These are phyloP conservation scores for Monosiga brevicollis DNA, from an alignment of 78 protist species.

Conservation along the genomic window DNA sequence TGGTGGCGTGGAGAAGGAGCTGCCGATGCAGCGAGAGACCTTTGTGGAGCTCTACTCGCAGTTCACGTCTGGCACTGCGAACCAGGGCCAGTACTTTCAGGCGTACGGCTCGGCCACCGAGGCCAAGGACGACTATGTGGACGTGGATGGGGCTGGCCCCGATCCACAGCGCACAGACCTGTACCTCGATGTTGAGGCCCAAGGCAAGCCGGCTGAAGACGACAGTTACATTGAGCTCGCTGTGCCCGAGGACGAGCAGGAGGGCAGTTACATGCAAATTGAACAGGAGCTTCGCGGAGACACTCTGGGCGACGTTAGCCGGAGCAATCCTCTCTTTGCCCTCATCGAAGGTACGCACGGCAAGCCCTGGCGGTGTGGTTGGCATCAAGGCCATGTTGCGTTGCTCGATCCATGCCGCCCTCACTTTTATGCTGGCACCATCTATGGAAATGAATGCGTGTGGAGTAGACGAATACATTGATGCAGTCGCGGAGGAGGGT, in stretches of 20 bases:
- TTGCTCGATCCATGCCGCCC: too few species aligned
- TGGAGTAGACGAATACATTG: too few species aligned
- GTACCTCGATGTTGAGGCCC: not conserved
- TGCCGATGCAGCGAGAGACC: not conserved
- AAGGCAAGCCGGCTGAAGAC: not conserved
- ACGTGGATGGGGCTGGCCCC: not conserved
- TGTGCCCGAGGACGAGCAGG: not conserved
- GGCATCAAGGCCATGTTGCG: too few species aligned
- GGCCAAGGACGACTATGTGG: not conserved
- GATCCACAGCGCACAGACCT: not conserved
- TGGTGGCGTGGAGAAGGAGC: not conserved
- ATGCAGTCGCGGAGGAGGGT: too few species aligned
- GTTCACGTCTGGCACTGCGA: not conserved
- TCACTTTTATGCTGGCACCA: too few species aligned
- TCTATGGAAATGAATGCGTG: too few species aligned
- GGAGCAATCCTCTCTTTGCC: constrained; percentile 25
- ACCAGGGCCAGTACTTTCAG: not conserved
- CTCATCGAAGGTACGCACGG: too few species aligned
- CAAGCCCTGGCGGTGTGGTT: too few species aligned
- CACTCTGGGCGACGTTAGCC: not conserved
- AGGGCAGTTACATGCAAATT: not conserved
- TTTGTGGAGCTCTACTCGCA: not conserved
- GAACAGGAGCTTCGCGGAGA: not conserved
- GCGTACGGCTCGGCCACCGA: not conserved
- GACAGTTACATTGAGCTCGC: not conserved